Percentiles rank a stretch among this genome's conserved stretches.
phyloP scores from a whole-genome alignment of 179 eudicot species.

The Silene noctiflora region DNA sequence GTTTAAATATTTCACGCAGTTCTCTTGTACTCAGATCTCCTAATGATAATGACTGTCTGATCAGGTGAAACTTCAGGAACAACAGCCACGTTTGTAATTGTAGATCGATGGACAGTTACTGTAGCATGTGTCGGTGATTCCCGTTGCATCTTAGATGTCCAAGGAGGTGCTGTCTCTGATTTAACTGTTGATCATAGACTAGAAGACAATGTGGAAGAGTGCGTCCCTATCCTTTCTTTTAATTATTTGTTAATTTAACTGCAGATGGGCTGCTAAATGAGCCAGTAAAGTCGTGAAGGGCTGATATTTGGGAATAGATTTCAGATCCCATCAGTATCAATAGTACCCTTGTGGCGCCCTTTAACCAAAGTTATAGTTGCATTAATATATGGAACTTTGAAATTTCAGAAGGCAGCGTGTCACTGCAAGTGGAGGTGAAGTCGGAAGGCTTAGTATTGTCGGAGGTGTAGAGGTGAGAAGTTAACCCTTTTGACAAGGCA shows the following conservation, averaged over 20 bases:
- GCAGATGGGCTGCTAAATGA: no score
- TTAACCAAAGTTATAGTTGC: background rate
- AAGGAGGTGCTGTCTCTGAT: constrained; percentile 53
- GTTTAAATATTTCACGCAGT: background rate
- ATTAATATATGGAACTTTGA: background rate
- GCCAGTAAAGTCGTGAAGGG: no score
- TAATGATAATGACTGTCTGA: constrained; percentile 4
- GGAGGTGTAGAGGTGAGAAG: constrained; percentile 72
- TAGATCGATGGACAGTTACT: constrained; percentile 85
- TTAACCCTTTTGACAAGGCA: background rate
- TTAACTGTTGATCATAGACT: constrained; percentile 83
- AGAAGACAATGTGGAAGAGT: constrained; percentile 82
- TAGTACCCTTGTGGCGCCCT: background rate
- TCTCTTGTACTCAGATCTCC: background rate
- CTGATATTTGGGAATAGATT: no score
- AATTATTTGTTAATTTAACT: constrained; percentile 15
- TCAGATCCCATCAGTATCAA: no score
- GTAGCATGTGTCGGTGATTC: constrained; percentile 91
- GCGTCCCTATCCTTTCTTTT: constrained; percentile 30
- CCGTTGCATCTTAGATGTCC: constrained; percentile 74
- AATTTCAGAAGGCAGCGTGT: constrained; percentile 71
- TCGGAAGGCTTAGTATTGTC: constrained; percentile 67
- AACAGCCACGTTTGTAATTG: constrained; percentile 80
- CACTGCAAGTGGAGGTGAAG: constrained; percentile 87
- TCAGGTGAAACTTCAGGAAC: constrained; percentile 85